Evolutionary conservation across 345 rosid species (phyloP).

Genomic region (Gossypium ekmanianum): DNA sequence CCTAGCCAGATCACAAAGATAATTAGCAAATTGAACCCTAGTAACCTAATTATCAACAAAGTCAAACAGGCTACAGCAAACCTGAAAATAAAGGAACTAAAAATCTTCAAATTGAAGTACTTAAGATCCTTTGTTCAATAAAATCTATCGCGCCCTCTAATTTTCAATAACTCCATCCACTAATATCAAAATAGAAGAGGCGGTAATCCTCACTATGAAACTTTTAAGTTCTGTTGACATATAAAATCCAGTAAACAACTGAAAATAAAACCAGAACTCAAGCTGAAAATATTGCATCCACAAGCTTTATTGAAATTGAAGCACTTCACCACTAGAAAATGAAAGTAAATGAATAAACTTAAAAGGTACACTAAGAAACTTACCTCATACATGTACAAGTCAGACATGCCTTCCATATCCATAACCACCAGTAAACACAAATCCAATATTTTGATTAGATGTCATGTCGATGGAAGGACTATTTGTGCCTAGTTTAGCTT

Average conservation of each 20-base stretch:
- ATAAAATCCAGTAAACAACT: neutral
- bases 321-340: neutral
- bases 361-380: slow-evolving; percentile 15
- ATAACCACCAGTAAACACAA: slow-evolving; percentile 52
- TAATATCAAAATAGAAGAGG: neutral
- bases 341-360: neutral
- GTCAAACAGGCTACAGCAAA: neutral
- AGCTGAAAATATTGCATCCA: slow-evolving; percentile 3
- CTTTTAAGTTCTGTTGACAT: neutral
- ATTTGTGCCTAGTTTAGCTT: slow-evolving; percentile 30
- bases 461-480: slow-evolving; percentile 37
- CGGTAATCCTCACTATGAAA: neutral
- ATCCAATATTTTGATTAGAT: slow-evolving; percentile 31
- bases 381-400: slow-evolving; percentile 68
- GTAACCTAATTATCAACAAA: slow-evolving; percentile 1
- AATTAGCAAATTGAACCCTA: neutral
- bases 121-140: neutral
- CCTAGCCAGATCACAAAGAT: neutral
- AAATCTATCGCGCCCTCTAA: neutral
- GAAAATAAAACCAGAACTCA: slow-evolving; percentile 4
- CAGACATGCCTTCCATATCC: slow-evolving; percentile 65
- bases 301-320: neutral
- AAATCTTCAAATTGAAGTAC: neutral
- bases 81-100: neutral
- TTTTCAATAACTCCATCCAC: neutral